A percentile compares a stretch with the other conserved stretches of the same genome.
phyloP scores from a whole-genome alignment of 1,284 basidiomycete species.

The Leccinum solheimii region DNA sequence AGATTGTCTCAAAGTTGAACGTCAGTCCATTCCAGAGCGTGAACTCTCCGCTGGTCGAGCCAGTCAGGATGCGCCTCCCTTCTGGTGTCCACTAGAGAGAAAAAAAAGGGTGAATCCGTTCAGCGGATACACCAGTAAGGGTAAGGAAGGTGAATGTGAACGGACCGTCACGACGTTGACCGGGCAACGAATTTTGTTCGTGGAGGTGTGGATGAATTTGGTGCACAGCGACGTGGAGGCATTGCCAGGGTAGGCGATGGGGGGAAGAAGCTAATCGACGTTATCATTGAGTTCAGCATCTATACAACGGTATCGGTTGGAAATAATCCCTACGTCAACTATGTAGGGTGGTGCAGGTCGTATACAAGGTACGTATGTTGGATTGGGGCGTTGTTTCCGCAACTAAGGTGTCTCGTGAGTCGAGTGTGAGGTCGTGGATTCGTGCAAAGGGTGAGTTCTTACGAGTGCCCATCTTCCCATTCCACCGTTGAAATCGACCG shows the following conservation, averaged over 20 bases:
- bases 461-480: conserved; percentile 84
- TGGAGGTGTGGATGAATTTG: conserved; percentile 96
- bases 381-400: conserved; percentile 72
- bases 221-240: conserved; percentile 90
- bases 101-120: not conserved
- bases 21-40: conserved; percentile 99
- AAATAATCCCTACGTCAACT: conserved; percentile 65
- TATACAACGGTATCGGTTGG: conserved; percentile 15
- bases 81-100: conserved; percentile 89
- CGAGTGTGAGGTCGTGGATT: not conserved
- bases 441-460: not conserved
- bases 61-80: conserved; percentile 88
- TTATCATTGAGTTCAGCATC: conserved; percentile 22
- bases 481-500: conserved; percentile 91
- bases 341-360: conserved; percentile 82
- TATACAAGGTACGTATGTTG: conserved; percentile 73
- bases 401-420: conserved; percentile 44
- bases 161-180: conserved; percentile 91
- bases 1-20: conserved; percentile 99
- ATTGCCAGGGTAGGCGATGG: conserved; percentile 87
- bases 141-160: conserved; percentile 16
- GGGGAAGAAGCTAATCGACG: conserved; percentile 76
- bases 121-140: not conserved
- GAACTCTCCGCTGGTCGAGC: conserved; percentile 96
- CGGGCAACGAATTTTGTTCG: conserved; percentile 97